Evolutionary conservation across 805 yeast genomes (phyloP).

Genomic region (Wickerhamiella slavikovae): DNA sequence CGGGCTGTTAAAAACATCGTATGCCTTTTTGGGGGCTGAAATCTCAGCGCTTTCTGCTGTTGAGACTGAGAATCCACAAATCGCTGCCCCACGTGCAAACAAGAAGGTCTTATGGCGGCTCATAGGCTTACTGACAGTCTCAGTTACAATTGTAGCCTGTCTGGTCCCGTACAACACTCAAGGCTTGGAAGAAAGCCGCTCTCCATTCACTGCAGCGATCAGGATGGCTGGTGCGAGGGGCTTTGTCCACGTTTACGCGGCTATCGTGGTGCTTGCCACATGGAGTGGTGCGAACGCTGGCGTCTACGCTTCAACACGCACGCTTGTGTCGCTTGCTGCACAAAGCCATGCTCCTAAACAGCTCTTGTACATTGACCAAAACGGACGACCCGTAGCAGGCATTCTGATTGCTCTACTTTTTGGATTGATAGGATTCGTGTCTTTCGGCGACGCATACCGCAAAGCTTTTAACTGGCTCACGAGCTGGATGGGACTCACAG

Average conservation of each 20-base stretch:
- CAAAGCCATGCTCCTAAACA: constrained; percentile 41
- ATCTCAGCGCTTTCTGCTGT: constrained; percentile 60
- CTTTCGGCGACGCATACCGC: constrained; percentile 32
- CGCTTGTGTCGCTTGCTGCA: constrained; percentile 44
- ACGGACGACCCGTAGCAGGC: constrained; percentile 62
- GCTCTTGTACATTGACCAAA: constrained; percentile 49
- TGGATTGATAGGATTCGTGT: constrained; percentile 40
- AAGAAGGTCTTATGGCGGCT: constrained; percentile 77
- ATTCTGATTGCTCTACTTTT: constrained; percentile 25
- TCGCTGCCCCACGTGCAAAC: constrained; percentile 47
- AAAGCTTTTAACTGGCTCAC: constrained; percentile 51
- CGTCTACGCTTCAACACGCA: constrained; percentile 49
- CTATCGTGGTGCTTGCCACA: constrained; percentile 45
- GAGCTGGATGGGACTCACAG: constrained; percentile 57
- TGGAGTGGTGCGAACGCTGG: constrained; percentile 57
- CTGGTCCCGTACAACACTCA: constrained; percentile 46
- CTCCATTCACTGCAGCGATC: constrained; percentile 60
- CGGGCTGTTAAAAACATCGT: constrained; percentile 61
- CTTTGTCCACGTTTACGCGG: constrained; percentile 51
- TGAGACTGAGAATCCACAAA: constrained; percentile 49
- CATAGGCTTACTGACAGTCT: constrained; percentile 42
- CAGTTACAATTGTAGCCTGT: constrained; percentile 37
- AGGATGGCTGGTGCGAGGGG: constrained; percentile 44
- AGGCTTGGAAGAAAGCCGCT: constrained; percentile 30
- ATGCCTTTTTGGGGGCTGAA: constrained; percentile 59